Conservation (phyloP, 352 stramenopile species). For the Pythium aquatile region DNA sequence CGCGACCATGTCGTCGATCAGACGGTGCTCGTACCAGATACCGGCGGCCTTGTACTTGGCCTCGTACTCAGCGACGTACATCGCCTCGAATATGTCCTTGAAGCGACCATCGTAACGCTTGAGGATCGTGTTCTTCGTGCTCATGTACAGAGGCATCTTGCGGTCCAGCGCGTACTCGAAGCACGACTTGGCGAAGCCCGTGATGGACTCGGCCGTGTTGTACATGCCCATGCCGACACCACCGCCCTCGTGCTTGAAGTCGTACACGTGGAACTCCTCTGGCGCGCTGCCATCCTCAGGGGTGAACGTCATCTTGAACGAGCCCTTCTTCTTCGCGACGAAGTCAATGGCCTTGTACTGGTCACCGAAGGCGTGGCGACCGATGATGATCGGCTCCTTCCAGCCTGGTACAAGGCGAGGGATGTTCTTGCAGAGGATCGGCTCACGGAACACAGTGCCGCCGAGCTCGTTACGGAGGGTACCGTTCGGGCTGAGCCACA, state of each 20-base stretch:
- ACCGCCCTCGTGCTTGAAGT: slow-evolving; percentile 66
- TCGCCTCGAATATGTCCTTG: slow-evolving; percentile 88
- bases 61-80: slow-evolving; percentile 84
- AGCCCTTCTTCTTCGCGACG: slow-evolving; percentile 59
- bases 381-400: slow-evolving; percentile 87
- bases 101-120: slow-evolving; percentile 88
- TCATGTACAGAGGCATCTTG: slow-evolving; percentile 81
- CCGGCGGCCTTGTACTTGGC: slow-evolving; percentile 62
- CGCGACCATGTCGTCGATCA: slow-evolving; percentile 92
- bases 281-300: slow-evolving; percentile 47
- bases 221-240: slow-evolving; percentile 89
- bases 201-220: slow-evolving; percentile 86
- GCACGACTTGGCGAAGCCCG: slow-evolving; percentile 61
- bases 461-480: slow-evolving; percentile 85
- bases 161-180: slow-evolving; percentile 63
- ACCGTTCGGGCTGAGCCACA: slow-evolving; percentile 83
- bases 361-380: slow-evolving; percentile 86
- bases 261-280: slow-evolving; percentile 77
- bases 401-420: slow-evolving; percentile 83
- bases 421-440: slow-evolving; percentile 86
- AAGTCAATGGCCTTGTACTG: slow-evolving; percentile 89
- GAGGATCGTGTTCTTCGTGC: slow-evolving; percentile 91
- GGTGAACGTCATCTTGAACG: slow-evolving; percentile 81
- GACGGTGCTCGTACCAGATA: slow-evolving; percentile 83
- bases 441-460: slow-evolving; percentile 89